A percentile compares a stretch with the other conserved stretches of the same genome.
Conservation (phyloP, 805 yeast species). For the Citeromyces nyonsensis region DNA sequence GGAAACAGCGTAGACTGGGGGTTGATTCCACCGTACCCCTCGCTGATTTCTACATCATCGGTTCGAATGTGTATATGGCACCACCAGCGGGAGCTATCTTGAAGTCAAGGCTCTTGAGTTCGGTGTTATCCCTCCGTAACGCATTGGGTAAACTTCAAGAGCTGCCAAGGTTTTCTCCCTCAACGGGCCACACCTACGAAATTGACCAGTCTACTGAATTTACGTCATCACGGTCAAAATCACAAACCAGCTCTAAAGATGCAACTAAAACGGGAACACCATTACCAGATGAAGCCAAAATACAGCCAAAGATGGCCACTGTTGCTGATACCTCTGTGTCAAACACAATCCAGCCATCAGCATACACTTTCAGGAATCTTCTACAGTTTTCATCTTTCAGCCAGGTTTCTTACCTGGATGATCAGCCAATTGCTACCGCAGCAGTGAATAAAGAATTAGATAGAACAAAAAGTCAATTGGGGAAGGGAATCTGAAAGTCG, state of each 20-base stretch:
- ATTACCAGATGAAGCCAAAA: too few species aligned
- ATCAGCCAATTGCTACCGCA: background rate
- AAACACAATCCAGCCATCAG: too few species aligned
- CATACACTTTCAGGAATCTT: too few species aligned
- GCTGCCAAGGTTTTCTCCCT: slow-evolving; percentile 39
- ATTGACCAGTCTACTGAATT: too few species aligned
- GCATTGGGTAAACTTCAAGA: slow-evolving; percentile 29
- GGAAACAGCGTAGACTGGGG: slow-evolving; percentile 58
- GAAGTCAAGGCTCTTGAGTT: slow-evolving; percentile 50
- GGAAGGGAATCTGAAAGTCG: too few species aligned
- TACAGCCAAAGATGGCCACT: too few species aligned
- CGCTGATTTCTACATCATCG: slow-evolving; percentile 76
- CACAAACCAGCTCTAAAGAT: too few species aligned
- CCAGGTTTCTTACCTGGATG: too few species aligned
- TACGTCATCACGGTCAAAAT: too few species aligned
- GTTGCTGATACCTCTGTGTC: too few species aligned
- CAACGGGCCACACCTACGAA: slow-evolving; percentile 38
- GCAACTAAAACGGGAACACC: too few species aligned
- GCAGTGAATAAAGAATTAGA: background rate
- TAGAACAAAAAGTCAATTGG: background rate
- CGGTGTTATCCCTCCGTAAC: slow-evolving; percentile 24
- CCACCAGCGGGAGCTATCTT: slow-evolving; percentile 64
- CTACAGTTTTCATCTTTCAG: too few species aligned
- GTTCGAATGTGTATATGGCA: slow-evolving; percentile 86
- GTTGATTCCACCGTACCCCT: slow-evolving; percentile 35